These are phyloP conservation scores for Basidiobolus meristosporus DNA, from an alignment of 371 early-diverging fungal genomes.

Conservation along the genomic window DNA sequence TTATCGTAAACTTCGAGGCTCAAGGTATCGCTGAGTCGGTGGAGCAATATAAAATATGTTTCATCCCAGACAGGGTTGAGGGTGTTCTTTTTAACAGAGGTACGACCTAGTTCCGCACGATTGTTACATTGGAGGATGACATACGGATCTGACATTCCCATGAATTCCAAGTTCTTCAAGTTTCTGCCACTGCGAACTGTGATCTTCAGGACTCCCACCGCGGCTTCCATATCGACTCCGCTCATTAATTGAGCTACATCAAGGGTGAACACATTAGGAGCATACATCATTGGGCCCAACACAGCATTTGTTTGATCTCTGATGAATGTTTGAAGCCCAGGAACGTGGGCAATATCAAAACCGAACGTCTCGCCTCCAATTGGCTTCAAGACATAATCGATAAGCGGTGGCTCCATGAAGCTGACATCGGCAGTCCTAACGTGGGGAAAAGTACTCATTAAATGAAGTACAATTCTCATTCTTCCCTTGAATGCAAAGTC, in stretches of 20 bases:
- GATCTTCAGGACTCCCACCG: constrained; percentile 75
- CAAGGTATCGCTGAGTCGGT: constrained; percentile 36
- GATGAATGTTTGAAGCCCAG: constrained; percentile 62
- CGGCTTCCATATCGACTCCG: constrained; percentile 30
- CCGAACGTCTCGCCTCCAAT: constrained; percentile 56
- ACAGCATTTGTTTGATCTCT: constrained; percentile 56
- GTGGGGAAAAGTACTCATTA: constrained; percentile 73
- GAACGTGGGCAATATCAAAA: too few relatives aligned
- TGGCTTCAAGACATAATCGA: constrained; percentile 90
- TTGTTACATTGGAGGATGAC: constrained; percentile 1
- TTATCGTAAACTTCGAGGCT: constrained; percentile 59
- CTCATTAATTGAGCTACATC: constrained; percentile 70
- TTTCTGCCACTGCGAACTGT: constrained; percentile 53
- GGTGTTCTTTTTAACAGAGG: too few relatives aligned
- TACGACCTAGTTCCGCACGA: too few relatives aligned
- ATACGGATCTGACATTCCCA: constrained; percentile 46
- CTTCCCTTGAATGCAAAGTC: constrained; percentile 79
- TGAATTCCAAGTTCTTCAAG: constrained; percentile 52
- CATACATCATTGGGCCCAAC: constrained; percentile 64
- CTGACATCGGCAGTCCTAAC: constrained; percentile 68
- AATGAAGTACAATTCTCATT: constrained; percentile 58
- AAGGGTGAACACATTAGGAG: constrained; percentile 63
- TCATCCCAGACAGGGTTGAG: constrained; percentile 76
- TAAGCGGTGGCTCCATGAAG: constrained; percentile 71
- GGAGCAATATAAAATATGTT: constrained; percentile 46